Evolutionary conservation across 1,284 basidiomycete genomes (phyloP).

Genomic region (Vanrija humicola): DNA sequence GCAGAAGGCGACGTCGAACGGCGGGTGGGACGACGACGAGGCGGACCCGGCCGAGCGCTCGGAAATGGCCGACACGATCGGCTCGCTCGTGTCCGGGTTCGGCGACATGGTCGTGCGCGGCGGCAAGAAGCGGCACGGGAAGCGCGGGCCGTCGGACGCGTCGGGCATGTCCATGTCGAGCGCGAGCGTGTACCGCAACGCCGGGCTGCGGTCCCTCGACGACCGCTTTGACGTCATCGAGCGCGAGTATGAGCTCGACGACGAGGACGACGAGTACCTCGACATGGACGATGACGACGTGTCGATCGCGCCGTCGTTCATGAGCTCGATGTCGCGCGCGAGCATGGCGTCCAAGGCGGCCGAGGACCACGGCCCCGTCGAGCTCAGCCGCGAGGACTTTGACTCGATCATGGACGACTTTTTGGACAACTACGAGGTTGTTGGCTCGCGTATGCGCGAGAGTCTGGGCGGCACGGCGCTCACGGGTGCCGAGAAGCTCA

Average conservation of each 20-base stretch:
- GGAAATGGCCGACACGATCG: conserved; percentile 77
- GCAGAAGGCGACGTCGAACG: conserved; percentile 29
- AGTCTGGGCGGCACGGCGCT: conserved; percentile 60
- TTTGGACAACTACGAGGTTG: conserved; percentile 85
- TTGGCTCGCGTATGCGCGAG: conserved; percentile 73
- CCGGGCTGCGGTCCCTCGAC: conserved; percentile 81
- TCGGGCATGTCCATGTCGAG: conserved; percentile 96
- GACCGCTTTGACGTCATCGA: conserved; percentile 86
- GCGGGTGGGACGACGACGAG: conserved; percentile 22
- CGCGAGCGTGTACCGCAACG: conserved; percentile 90
- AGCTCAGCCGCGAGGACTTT: conserved; percentile 81
- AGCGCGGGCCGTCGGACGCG: conserved; percentile 67
- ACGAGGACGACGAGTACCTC: conserved; percentile 54
- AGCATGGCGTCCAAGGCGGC: conserved; percentile 11
- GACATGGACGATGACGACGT: conserved; percentile 47
- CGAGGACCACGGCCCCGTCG: conserved; percentile 49
- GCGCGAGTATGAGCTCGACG: conserved; percentile 65
- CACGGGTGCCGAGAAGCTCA: conserved; percentile 70
- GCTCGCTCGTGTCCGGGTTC: conserved; percentile 63
- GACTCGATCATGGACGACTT: conserved; percentile 91
- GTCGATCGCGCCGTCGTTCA: conserved; percentile 38
- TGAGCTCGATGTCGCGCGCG: conserved; percentile 34
- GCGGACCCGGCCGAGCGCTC: conserved; percentile 52
- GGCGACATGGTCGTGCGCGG: conserved; percentile 60
- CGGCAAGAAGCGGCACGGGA: conserved; percentile 65